Conservation (phyloP, 768 basidiomycete genomes). For the Boletus rubescentipes region DNA sequence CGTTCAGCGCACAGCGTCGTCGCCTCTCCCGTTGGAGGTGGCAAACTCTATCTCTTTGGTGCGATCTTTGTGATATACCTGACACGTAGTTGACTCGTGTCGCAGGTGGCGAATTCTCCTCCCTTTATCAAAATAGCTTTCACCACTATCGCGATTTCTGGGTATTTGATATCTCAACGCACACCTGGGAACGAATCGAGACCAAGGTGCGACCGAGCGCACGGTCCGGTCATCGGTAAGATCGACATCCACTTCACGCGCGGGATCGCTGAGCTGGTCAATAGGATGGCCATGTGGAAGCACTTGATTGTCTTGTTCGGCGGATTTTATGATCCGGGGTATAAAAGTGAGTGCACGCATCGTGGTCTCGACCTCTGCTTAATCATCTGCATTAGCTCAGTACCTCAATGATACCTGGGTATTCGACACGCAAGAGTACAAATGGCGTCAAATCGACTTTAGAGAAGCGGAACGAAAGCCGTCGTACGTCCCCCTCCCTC, state of each 20-base stretch:
- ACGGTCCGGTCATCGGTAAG: conserved; percentile 76
- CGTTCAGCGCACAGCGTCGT: conserved; percentile 85
- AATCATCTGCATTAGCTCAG: conserved; percentile 46
- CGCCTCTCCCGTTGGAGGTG: conserved; percentile 72
- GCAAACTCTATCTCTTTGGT: conserved; percentile 86
- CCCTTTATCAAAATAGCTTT: conserved; percentile 77
- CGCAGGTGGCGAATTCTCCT: conserved; percentile 83
- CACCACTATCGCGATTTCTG: conserved; percentile 91
- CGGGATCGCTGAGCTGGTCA: not conserved
- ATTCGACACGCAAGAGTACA: conserved; percentile 84
- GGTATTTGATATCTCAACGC: conserved; percentile 77
- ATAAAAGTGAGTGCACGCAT: conserved; percentile 51
- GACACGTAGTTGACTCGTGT: not conserved
- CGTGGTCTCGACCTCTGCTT: not conserved
- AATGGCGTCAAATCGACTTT: conserved; percentile 78
- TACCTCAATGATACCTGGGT: conserved; percentile 85
- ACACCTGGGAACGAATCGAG: conserved; percentile 86
- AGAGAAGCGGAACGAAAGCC: conserved; percentile 70
- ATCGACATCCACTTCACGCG: not conserved
- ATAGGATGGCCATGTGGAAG: conserved; percentile 88
- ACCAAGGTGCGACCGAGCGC: conserved; percentile 79
- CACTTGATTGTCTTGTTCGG: conserved; percentile 85
- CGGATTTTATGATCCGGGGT: conserved; percentile 86
- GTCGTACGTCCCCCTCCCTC: conserved; percentile 46
- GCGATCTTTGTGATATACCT: not conserved